phyloP scores from a whole-genome alignment of 208 protist genomes.

The Wallacemonas sp. region DNA sequence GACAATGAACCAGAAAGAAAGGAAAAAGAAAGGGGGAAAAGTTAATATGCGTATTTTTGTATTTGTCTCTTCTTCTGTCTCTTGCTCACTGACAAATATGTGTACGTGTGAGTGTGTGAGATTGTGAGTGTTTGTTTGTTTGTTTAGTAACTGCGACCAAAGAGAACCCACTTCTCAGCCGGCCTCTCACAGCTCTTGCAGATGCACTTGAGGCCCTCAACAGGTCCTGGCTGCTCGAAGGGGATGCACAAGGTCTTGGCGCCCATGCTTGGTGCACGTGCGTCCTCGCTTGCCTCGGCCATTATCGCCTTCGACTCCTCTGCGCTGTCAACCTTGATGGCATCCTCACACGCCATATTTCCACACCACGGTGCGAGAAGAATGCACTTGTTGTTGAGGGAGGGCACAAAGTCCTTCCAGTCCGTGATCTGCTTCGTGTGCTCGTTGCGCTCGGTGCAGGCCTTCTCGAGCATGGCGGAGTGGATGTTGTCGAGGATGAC shows the following conservation, averaged over 20 bases:
- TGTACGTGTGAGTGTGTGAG: no score
- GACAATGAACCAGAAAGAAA: no score
- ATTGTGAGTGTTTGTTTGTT: no score
- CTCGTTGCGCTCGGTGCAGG: conserved; percentile 46
- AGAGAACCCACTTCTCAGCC: conserved; percentile 79
- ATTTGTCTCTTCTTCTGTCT: conserved; percentile 2
- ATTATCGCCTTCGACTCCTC: conserved; percentile 77
- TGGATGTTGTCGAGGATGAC: conserved; percentile 93
- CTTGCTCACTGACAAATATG: no score
- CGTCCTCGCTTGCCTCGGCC: conserved; percentile 67
- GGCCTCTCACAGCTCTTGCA: conserved; percentile 76
- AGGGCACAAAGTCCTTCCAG: conserved; percentile 92
- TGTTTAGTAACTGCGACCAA: conserved; percentile 84
- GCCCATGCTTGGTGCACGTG: conserved; percentile 91
- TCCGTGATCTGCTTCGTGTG: conserved; percentile 60
- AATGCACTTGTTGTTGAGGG: conserved; percentile 90
- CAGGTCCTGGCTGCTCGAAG: conserved; percentile 85
- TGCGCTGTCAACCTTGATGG: conserved; percentile 93
- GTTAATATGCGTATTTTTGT: no score
- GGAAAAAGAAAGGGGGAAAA: no score
- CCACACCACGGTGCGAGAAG: conserved; percentile 94
- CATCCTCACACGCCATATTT: conserved; percentile 89
- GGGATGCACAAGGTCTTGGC: conserved; percentile 98
- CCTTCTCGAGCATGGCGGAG: conserved; percentile 72
- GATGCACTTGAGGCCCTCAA: conserved; percentile 88